Evolutionary conservation across 495 filamentous ascomycete species (phyloP), one percentile per base, ranked within the genome.

Genomic region (Bombardia bombarda): DNA sequence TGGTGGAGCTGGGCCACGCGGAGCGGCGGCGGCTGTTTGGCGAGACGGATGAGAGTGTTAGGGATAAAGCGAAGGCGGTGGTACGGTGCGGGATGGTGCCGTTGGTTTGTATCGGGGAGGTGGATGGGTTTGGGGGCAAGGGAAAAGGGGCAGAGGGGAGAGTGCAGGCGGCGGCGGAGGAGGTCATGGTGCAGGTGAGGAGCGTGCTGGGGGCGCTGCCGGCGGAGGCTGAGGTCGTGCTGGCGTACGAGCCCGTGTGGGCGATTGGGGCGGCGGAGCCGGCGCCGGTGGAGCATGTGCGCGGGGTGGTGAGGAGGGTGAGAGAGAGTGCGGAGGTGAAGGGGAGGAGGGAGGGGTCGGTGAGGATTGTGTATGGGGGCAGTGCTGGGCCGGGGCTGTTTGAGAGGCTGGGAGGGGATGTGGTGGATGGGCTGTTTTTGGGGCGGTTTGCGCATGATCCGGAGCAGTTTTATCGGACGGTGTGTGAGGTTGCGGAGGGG

Each of bases 191-290:
- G 14, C 83, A 90, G 46, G 69, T 92, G 12, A 66, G 67, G 17
- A 66, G 74, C 2, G 77, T 84, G 7, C 52, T 92, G 14, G 62
- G 62, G 12, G 74, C 68, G 0, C 62, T 89, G 18, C 70, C 75
- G 0, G 61, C 55, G 2, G 67, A 78, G 8, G 73, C 73, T 1
- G 77, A 87, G n/a, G 74, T 90, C 16, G 78, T 90, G 12, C 71
- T 92, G 30, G 87, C 86, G 3, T 94, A 94, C 57, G 87, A 94
- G 67, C 87, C 87, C 9, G 84, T 90, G 1, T 93, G 87, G 87
- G 87, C 86, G 0, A 93, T 93, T 62, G 87, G 87, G 3, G 74
- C 84, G 21, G 64, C 67, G 0, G 69, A 78, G 50, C 86, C 87
- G n/a, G 87, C 87, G 3, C 66, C 67, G 7, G 72, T 77, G 21